Evolutionary conservation across 192 early-diverging fungal species (phyloP).

Genomic region (Powellomyces hirtus): DNA sequence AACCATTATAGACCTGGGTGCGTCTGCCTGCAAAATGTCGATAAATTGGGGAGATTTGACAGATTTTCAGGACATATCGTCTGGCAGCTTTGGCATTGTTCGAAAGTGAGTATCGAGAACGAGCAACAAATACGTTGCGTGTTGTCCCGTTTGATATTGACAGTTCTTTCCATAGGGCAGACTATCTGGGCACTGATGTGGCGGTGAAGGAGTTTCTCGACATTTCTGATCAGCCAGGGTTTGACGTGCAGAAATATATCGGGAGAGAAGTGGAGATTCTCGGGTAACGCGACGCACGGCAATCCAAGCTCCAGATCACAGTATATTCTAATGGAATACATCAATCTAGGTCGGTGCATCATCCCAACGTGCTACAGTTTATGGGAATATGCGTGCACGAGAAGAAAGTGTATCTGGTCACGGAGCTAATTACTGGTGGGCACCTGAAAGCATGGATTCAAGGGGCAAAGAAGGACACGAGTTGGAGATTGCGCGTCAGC

Average conservation of each 20-base stretch:
- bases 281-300: too few species aligned
- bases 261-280: slow-evolving; percentile 44
- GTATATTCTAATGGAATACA: too few species aligned
- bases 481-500: slow-evolving; percentile 30
- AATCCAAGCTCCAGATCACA: too few species aligned
- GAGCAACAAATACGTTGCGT: neutral
- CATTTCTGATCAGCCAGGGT: slow-evolving; percentile 30
- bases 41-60: neutral
- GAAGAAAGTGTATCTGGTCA: slow-evolving; percentile 38
- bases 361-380: slow-evolving; percentile 50
- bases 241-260: slow-evolving; percentile 43
- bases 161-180: neutral
- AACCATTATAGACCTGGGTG: too few species aligned
- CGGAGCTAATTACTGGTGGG: slow-evolving; percentile 45
- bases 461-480: slow-evolving; percentile 4
- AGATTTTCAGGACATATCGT: neutral
- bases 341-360: slow-evolving; percentile 16
- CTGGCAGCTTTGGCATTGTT: slow-evolving; percentile 3
- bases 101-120: neutral
- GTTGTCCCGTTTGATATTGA: too few species aligned
- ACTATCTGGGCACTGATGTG: slow-evolving; percentile 40
- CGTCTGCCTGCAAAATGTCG: too few species aligned
- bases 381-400: slow-evolving; percentile 41
- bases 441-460: slow-evolving; percentile 43
- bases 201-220: slow-evolving; percentile 50